These are phyloP conservation scores for Lablab purpureus DNA, from an alignment of 306 rosid species.

Conservation along the genomic window DNA sequence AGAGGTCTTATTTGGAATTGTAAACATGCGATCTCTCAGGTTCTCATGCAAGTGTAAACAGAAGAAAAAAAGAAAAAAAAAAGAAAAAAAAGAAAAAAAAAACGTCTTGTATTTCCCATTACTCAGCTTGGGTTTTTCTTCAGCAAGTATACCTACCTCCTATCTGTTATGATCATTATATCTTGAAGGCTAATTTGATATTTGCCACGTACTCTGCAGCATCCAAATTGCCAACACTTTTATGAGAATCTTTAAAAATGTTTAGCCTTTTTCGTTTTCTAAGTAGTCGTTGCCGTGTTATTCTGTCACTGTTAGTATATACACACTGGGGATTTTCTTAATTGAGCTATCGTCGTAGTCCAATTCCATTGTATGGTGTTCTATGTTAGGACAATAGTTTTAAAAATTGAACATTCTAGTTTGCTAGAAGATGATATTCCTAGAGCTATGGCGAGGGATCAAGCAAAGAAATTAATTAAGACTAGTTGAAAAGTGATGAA, in stretches of 20 bases:
- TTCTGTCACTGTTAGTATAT: background rate
- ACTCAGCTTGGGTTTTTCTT: conserved; percentile 40
- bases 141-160: background rate
- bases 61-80: conserved; percentile 6
- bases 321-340: too few relatives aligned
- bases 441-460: background rate
- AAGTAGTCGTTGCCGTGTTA: background rate
- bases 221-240: background rate
- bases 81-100: conserved; percentile 29
- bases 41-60: conserved; percentile 58
- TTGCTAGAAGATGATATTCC: background rate
- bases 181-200: conserved; percentile 6
- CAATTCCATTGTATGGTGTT: background rate
- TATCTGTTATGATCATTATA: background rate
- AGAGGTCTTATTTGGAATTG: conserved; percentile 75
- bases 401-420: too few relatives aligned
- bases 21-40: conserved; percentile 83
- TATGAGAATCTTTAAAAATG: background rate
- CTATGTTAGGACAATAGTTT: background rate
- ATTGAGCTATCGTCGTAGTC: background rate
- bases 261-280: background rate
- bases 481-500: background rate
- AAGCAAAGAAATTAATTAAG: background rate
- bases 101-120: conserved; percentile 27
- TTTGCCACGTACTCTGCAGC: background rate